phyloP scores from a whole-genome alignment of 2,329 filamentous ascomycete species.

The Sarocladiaceae sp. region DNA sequence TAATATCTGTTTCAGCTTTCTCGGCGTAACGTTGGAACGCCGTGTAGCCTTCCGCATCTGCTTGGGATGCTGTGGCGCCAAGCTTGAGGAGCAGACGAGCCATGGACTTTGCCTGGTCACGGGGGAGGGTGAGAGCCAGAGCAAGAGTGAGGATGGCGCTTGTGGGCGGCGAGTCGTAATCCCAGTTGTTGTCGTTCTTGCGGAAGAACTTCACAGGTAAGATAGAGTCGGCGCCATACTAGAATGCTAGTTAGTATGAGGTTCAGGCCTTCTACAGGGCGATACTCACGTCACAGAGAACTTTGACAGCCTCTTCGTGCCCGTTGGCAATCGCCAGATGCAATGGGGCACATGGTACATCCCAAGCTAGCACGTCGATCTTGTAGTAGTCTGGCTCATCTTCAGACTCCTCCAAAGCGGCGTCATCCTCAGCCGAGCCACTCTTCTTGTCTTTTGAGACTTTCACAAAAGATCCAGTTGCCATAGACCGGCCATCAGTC shows the following conservation, averaged over 20 bases:
- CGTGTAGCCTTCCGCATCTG: conserved; percentile 60
- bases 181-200: conserved; percentile 16
- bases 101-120: conserved; percentile 62
- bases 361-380: conserved; percentile 76
- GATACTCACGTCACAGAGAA: conserved; percentile 55
- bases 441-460: conserved; percentile 41
- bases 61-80: conserved; percentile 70
- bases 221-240: conserved; percentile 74
- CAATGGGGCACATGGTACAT: conserved; percentile 66
- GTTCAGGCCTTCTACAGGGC: background rate
- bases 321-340: conserved; percentile 76
- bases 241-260: background rate
- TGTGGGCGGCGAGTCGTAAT: conserved; percentile 36
- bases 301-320: conserved; percentile 62
- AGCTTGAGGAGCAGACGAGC: conserved; percentile 59
- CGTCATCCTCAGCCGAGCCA: conserved; percentile 24
- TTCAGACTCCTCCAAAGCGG: conserved; percentile 48
- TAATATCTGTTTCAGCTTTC: conserved; percentile 40
- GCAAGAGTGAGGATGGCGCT: conserved; percentile 66
- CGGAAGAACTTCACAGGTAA: conserved; percentile 66
- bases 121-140: conserved; percentile 61
- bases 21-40: conserved; percentile 62
- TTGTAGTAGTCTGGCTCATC: conserved; percentile 77
- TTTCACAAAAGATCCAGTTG: conserved; percentile 73
- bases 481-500: conserved; percentile 46